Evolutionary conservation across 805 yeast species (phyloP).

Genomic region (Tetrapisispora phaffii): DNA sequence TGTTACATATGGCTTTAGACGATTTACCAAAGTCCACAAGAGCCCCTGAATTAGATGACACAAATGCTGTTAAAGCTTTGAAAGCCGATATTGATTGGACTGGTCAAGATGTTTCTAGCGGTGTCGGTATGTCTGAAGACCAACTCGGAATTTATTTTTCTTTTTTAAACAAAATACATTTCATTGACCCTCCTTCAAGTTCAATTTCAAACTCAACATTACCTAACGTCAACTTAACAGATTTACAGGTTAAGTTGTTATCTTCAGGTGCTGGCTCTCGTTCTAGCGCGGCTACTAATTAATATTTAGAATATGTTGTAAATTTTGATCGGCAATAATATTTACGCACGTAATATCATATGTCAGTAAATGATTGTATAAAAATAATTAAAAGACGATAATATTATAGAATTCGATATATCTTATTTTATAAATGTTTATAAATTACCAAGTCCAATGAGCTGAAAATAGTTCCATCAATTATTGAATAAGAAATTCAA

Average conservation of each 20-base stretch:
- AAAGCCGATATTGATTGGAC: constrained; percentile 51
- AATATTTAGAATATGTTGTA: not conserved
- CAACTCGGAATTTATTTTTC: constrained; percentile 70
- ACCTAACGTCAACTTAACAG: constrained; percentile 48
- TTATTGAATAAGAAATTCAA: constrained; percentile 89
- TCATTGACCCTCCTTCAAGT: constrained; percentile 58
- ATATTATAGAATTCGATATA: not conserved
- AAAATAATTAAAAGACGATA: not conserved
- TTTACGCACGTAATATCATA: not conserved
- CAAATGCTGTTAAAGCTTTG: constrained; percentile 67
- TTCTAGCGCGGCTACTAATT: constrained; percentile 45
- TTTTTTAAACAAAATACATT: constrained; percentile 72
- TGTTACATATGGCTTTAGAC: constrained; percentile 88
- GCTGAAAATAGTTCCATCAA: constrained; percentile 25
- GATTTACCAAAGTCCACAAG: constrained; percentile 82
- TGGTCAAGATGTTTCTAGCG: constrained; percentile 56
- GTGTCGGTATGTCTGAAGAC: constrained; percentile 61
- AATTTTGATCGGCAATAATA: not conserved
- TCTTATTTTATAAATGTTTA: not conserved
- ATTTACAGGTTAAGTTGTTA: constrained; percentile 48
- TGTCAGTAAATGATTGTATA: too few species aligned
- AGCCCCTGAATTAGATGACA: constrained; percentile 92
- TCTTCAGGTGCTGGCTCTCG: constrained; percentile 67
- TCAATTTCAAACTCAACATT: constrained; percentile 33
- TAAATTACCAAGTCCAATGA: not conserved